Conservation (phyloP, 495 filamentous ascomycete species). For the Physcia stellaris region DNA sequence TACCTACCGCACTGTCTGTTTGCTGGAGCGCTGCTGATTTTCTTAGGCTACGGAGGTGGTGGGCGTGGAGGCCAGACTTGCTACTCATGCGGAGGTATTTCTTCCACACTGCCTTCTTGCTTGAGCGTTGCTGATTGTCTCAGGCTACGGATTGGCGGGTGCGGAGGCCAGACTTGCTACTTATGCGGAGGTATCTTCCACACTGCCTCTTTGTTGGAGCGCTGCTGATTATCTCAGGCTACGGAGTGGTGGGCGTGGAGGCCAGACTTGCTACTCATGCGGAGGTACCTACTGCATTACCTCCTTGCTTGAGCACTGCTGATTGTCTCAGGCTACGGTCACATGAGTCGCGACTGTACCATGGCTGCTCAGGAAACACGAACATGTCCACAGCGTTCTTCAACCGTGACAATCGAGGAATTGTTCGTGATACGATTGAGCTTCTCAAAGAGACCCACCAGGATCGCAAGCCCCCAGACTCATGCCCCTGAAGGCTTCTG, state of each 20-base stretch:
- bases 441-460: slow-evolving; percentile 97
- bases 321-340: too few relatives aligned
- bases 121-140: too few relatives aligned
- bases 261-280: slow-evolving; percentile 98
- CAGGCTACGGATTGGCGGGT: too few relatives aligned
- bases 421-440: slow-evolving; percentile 88
- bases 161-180: too few relatives aligned
- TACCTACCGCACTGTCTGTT: too few relatives aligned
- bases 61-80: too few relatives aligned
- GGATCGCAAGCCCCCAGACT: slow-evolving; percentile 84
- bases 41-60: too few relatives aligned
- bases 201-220: slow-evolving; percentile 98
- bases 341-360: too few relatives aligned
- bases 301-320: slow-evolving; percentile 99
- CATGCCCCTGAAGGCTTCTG: slow-evolving; percentile 84
- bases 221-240: slow-evolving; percentile 91
- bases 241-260: slow-evolving; percentile 90
- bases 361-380: slow-evolving; percentile 97
- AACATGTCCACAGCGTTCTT: slow-evolving; percentile 98
- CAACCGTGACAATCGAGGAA: slow-evolving; percentile 97
- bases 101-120: too few relatives aligned
- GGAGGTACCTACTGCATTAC: slow-evolving; percentile 92
- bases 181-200: too few relatives aligned
- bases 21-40: too few relatives aligned
- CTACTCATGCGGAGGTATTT: too few relatives aligned